Conservation (phyloP, 2,329 filamentous ascomycete genomes). For the Beauveria brongniartii region DNA sequence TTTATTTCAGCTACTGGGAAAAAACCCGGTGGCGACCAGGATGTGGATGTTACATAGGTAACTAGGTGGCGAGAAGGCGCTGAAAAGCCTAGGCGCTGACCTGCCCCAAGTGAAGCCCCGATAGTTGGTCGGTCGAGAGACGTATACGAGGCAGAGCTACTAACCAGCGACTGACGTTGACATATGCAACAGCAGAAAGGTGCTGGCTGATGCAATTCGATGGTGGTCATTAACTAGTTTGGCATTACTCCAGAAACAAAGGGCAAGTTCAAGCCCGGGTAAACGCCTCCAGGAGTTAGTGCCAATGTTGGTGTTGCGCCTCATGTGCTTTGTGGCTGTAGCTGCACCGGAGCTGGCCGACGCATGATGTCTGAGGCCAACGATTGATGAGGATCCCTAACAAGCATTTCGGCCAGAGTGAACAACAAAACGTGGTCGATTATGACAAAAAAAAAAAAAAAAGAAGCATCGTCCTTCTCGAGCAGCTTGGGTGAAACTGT, state of each 20-base stretch:
- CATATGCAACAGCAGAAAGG: not conserved
- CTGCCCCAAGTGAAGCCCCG: no score
- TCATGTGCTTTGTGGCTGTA: not conserved
- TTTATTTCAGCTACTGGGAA: no score
- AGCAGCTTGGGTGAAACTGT: not conserved
- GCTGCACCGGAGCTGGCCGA: constrained; percentile 7
- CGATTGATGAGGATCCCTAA: not conserved
- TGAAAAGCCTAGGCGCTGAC: no score
- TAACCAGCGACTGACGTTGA: not conserved
- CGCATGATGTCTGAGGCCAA: not conserved
- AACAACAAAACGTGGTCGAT: not conserved
- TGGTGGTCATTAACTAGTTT: no score
- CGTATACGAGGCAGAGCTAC: not conserved
- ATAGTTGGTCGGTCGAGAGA: not conserved
- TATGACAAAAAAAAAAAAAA: no score
- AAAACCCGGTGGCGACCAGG: no score
- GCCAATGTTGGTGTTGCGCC: not conserved
- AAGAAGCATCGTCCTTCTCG: no score
- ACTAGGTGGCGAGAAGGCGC: no score
- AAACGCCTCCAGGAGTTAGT: not conserved
- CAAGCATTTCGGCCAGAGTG: not conserved
- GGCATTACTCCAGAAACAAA: not conserved
- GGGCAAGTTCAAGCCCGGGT: not conserved
- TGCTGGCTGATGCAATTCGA: not conserved
- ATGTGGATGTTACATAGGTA: no score